These are phyloP conservation scores for Galeopsis tetrahit DNA, from an alignment of 257 asterid species.

Conservation along the genomic window DNA sequence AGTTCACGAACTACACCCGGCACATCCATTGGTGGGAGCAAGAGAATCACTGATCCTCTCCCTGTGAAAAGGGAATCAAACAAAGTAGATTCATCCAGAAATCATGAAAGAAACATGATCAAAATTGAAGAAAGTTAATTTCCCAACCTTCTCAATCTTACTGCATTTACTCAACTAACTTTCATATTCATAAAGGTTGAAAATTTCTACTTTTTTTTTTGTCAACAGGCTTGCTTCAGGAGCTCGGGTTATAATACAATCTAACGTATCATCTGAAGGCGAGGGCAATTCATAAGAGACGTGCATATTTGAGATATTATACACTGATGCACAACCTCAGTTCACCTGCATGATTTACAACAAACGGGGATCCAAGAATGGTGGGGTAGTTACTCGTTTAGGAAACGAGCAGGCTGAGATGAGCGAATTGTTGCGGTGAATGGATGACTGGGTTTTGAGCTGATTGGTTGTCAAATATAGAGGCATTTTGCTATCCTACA, in stretches of 20 bases:
- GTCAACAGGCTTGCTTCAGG: slow-evolving; percentile 94
- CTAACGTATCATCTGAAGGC: slow-evolving; percentile 48
- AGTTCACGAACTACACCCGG: slow-evolving; percentile 60
- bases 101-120: slow-evolving; percentile 60
- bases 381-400: not conserved
- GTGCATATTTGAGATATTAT: not conserved
- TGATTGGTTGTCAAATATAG: slow-evolving; percentile 17
- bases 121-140: slow-evolving; percentile 95
- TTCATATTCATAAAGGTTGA: slow-evolving; percentile 49
- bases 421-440: not conserved
- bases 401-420: not conserved
- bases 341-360: not conserved
- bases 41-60: slow-evolving; percentile 67
- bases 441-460: slow-evolving; percentile 23
- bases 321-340: not conserved
- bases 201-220: slow-evolving; percentile 20
- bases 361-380: not conserved
- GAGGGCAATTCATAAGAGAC: slow-evolving; percentile 37
- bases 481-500: slow-evolving; percentile 19
- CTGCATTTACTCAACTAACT: not conserved
- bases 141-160: slow-evolving; percentile 31
- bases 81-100: slow-evolving; percentile 52
- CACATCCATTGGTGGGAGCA: slow-evolving; percentile 74
- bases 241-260: slow-evolving; percentile 93
- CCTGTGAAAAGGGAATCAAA: slow-evolving; percentile 41